Base-by-base conservation (phyloP, 2,329 filamentous ascomycete species). In the Hypoxylon sp. region DNA sequence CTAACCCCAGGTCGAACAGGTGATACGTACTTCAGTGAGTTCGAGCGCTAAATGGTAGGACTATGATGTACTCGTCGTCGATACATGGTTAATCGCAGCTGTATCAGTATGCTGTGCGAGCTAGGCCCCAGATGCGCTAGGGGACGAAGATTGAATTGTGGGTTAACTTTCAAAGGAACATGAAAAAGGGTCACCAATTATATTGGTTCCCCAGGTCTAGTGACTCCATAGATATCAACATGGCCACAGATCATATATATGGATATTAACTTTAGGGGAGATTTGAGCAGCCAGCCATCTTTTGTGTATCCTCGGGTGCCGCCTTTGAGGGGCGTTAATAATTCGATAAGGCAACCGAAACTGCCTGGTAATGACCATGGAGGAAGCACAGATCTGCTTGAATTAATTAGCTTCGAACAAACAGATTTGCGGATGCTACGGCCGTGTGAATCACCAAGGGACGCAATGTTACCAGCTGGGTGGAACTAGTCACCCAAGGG, bases 401-500 rank as follows among this genome's bases (percentile, higher is more conserved):
- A 35, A 16, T 31, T 30, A 45, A 29, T 36, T 36, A 36, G 8
- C 25, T 21, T 21, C 13, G 17, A 41, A 40, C 32, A 40, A 30
- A 30, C 8, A 17, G 29, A 2, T 31, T n/a, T 32, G 8, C n/a
- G 16, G 12, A 12, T n/a, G 12, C 17, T 52, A 56, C 43, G 48
- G 48, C 38, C 38, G 49, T 48, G 37, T 36, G 36, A 36, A 21
- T 17, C 23, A 17, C 37, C 40, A 36, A 41, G 52, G 43, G 17
- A 34, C 38, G 46, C 38, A 31, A 45, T 52, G 43, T 42, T 45
- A 56, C 53, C 43, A 41, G 11, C 12, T 26, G 12, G 23, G 27
- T 49, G 48, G 38, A 25, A 48, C 51, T 41, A 17, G 37, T 47
- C 38, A 52, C 38, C 40, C 35, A 16, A 36, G 34, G 27, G 41